Base-by-base conservation (phyloP, 495 filamentous ascomycete genomes). In the Chlorociboria aeruginascens region DNA sequence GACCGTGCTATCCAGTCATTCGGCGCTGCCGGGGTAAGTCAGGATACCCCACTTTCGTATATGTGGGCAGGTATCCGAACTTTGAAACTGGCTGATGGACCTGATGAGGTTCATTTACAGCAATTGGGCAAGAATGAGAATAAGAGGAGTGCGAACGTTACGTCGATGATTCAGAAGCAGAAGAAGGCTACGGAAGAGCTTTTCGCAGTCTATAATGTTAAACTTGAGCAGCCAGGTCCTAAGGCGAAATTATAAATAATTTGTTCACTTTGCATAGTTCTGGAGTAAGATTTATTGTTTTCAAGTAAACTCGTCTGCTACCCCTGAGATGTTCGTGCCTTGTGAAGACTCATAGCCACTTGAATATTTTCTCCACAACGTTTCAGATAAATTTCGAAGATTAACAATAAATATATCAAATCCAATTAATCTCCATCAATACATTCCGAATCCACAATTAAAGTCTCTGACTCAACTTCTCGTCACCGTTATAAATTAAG, bases 21-120 rank as follows among this genome's bases (percentile, higher is more conserved):
- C 55, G 89, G 89, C 37, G 89, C 80, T 36, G 85, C 83, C 1
- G 89, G 89, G 62, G 79, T 95, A 29, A 85, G 79, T 57, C 89
- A 94, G 67, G 89, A 95, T 67, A 93, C 89, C 1, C 89, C 89
- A 17, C 70, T 95, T 45, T 87, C 89, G 20, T 78, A 77, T 55
- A 77, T 89, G 78, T 94, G 89, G 89, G 85, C 89, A 17, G 65
- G 76, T 44, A 83, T 86, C 55, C 71, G 89, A 30, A 95, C 89
- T 1, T 61, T 95, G 54, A 71, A 86, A 45, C 77, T 95, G 58
- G 89, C 86, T 3, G 89, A 95, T 66, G 89, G 89, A 6, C 89
- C 89, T 0, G 89, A 95, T 65, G 89, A 95, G 74, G 88, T 93
- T 34, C 89, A 95, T 66, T 64, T 95, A 62, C 84, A 93, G 68